Evolutionary conservation across 345 rosid genomes (phyloP).

Genomic region (Corchorus olitorius): DNA sequence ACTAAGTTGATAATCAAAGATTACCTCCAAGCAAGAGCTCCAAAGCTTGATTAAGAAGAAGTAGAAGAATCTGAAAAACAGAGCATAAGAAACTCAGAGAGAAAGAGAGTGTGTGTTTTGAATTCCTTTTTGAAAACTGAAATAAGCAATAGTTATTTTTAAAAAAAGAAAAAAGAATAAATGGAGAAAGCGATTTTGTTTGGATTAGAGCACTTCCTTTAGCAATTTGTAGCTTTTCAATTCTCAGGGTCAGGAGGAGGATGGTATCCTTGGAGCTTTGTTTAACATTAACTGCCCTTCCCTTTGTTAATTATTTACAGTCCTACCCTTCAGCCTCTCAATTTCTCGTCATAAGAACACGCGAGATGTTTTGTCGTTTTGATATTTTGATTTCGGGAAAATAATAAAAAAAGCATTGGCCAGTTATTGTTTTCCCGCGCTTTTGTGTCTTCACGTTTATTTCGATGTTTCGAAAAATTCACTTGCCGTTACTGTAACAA

Average conservation of each 20-base stretch:
- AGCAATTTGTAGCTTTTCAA: slow-evolving; percentile 32
- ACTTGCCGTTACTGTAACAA: no score
- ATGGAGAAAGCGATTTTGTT: slow-evolving; percentile 27
- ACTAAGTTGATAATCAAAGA: neutral
- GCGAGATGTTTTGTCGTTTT: neutral
- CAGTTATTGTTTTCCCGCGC: slow-evolving; percentile 13
- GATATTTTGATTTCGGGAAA: neutral
- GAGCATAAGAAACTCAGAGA: neutral
- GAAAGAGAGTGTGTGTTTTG: slow-evolving; percentile 2
- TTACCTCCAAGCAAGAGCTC: slow-evolving; percentile 37
- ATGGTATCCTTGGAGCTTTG: slow-evolving; percentile 35
- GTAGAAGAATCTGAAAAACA: slow-evolving; percentile 1
- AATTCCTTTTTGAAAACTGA: neutral
- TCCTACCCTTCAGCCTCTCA: slow-evolving; percentile 11
- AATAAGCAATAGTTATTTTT: neutral
- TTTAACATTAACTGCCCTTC: slow-evolving; percentile 9
- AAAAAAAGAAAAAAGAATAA: slow-evolving; percentile 2
- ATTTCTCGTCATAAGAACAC: slow-evolving; percentile 15
- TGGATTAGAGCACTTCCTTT: slow-evolving; percentile 24
- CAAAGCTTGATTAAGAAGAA: slow-evolving; percentile 10
- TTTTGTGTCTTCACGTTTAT: neutral
- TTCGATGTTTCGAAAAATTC: neutral
- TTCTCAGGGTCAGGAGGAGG: slow-evolving; percentile 18
- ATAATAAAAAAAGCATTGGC: neutral
- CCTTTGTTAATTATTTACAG: slow-evolving; percentile 3